These are phyloP conservation scores for Erodium trifolium DNA, from an alignment of 441 rosid species.

Conservation along the genomic window DNA sequence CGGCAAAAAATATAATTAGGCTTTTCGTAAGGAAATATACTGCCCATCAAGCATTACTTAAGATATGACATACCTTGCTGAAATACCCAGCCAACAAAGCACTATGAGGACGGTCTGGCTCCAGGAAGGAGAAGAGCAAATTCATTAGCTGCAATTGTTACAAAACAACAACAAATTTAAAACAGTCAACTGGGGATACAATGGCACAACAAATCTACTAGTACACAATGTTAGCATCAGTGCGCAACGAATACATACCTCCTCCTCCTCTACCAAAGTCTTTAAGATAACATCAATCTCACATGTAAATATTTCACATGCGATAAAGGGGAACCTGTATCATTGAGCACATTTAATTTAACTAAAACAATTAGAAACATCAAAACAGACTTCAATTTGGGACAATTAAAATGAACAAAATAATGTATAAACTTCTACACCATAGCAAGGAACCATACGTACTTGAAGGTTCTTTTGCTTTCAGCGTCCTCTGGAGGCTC, in stretches of 20 bases:
- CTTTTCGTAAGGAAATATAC: constrained; percentile 6
- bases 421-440: constrained; percentile 11
- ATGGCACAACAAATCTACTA: not conserved
- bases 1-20: constrained; percentile 23
- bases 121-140: constrained; percentile 86
- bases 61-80: constrained; percentile 57
- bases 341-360: constrained; percentile 6
- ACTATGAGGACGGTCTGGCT: constrained; percentile 77
- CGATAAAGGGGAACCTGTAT: constrained; percentile 81
- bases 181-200: not conserved
- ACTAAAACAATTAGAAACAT: constrained; percentile 15
- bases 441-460: constrained; percentile 22
- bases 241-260: constrained; percentile 37
- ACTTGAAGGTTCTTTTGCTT: constrained; percentile 80
- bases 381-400: constrained; percentile 9
- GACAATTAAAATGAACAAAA: not conserved
- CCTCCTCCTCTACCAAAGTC: constrained; percentile 85
- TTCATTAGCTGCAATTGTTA: constrained; percentile 67
- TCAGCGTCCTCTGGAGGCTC: constrained; percentile 82
- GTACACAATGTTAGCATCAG: constrained; percentile 7
- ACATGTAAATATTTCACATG: constrained; percentile 95
- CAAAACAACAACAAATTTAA: constrained; percentile 9
- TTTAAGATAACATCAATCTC: constrained; percentile 89
- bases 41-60: not conserved
- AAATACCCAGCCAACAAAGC: constrained; percentile 93